phyloP scores from a whole-genome alignment of 2,329 filamentous ascomycete genomes.

The Beauveria varroae region DNA sequence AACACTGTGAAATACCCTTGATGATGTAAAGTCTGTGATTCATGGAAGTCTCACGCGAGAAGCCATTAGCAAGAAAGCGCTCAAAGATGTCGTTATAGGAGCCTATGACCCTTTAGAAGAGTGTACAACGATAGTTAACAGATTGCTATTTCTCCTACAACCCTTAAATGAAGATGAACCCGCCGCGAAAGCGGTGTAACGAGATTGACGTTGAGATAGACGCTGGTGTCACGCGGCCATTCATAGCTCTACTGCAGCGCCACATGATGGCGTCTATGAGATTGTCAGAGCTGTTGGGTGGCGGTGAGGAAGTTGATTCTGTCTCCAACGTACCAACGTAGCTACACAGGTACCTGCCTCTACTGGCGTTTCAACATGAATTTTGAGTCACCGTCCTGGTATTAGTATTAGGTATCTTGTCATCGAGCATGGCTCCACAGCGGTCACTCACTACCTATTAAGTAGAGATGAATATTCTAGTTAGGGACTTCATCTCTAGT shows the following conservation, averaged over 20 bases:
- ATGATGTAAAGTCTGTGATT: neutral
- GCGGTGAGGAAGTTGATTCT: neutral
- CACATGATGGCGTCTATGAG: neutral
- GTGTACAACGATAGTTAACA: slow-evolving; percentile 8
- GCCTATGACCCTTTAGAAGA: neutral
- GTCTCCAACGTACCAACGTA: too few relatives aligned
- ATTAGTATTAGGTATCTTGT: too few relatives aligned
- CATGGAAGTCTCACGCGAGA: neutral
- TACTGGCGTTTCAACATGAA: too few relatives aligned
- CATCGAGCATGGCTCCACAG: too few relatives aligned
- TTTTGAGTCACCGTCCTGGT: too few relatives aligned
- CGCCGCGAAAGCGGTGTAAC: neutral
- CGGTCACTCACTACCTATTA: too few relatives aligned
- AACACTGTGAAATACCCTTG: neutral
- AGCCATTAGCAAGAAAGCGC: neutral
- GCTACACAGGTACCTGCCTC: too few relatives aligned
- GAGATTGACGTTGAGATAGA: too few relatives aligned
- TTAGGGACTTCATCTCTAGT: too few relatives aligned
- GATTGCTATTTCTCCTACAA: neutral
- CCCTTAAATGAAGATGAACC: too few relatives aligned
- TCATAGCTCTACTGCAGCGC: neutral
- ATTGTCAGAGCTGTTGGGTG: neutral
- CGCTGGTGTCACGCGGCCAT: neutral
- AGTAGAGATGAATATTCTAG: too few relatives aligned
- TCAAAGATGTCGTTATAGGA: neutral